Conservation (phyloP, 2,329 filamentous ascomycete species). For the Neocatenulostroma microsporum region DNA sequence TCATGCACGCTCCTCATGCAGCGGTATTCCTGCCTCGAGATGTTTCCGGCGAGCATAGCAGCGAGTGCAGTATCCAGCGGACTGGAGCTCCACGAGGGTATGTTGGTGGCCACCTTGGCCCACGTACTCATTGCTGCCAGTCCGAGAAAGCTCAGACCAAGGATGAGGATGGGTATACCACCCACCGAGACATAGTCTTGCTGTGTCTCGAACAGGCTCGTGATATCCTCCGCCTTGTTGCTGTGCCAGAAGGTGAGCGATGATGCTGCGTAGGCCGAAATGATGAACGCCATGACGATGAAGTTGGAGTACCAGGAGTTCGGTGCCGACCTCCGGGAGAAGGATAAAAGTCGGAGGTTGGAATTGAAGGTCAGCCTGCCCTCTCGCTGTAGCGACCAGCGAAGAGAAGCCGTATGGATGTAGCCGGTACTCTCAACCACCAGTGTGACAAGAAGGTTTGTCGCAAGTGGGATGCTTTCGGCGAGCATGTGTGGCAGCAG, state of each 20-base stretch:
- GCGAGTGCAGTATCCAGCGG: conserved; percentile 3
- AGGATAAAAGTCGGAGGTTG: conserved; percentile 1
- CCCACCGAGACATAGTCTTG: neutral
- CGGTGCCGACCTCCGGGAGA: conserved; percentile 1
- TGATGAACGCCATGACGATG: conserved; percentile 1
- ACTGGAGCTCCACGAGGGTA: conserved; percentile 3
- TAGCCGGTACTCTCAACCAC: conserved; percentile 2
- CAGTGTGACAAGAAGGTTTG: conserved; percentile 1
- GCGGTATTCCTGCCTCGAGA: neutral
- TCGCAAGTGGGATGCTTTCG: conserved; percentile 2
- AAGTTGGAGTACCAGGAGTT: conserved; percentile 3
- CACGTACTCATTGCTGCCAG: conserved; percentile 3
- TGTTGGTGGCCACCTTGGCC: neutral
- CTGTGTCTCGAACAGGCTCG: neutral
- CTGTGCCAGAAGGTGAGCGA: conserved; percentile 3
- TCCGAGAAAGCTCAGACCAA: conserved; percentile 2
- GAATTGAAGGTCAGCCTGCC: conserved; percentile 3
- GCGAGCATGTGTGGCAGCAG: conserved; percentile 3
- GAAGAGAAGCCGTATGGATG: conserved; percentile 3
- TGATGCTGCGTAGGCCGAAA: conserved; percentile 3
- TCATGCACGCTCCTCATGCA: conserved; percentile 2
- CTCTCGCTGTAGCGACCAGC: conserved; percentile 4
- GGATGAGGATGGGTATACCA: conserved; percentile 1
- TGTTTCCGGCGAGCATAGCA: conserved; percentile 1
- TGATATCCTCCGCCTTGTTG: neutral